Percentiles rank a stretch among this genome's conserved stretches.
Conservation (phyloP, 495 filamentous ascomycete species). For the Penicillium dipodomyicola region DNA sequence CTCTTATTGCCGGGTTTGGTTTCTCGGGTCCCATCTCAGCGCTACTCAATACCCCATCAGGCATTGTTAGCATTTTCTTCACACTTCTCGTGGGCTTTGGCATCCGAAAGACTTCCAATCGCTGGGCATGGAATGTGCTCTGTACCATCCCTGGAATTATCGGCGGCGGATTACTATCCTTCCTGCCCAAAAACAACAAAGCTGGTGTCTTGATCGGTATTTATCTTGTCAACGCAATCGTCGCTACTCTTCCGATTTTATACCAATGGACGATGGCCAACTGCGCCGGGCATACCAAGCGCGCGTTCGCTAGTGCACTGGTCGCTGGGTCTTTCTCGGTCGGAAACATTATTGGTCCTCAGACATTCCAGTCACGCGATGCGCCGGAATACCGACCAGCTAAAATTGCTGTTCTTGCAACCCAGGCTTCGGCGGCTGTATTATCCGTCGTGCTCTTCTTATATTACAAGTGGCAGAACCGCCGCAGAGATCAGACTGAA, state of each 20-base stretch:
- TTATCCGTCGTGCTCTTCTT: constrained; percentile 38
- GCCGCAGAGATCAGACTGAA: constrained; percentile 29
- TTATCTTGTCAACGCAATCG: constrained; percentile 60
- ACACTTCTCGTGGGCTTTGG: constrained; percentile 53
- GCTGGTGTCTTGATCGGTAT: constrained; percentile 59
- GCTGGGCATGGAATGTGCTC: constrained; percentile 50
- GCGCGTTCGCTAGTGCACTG: constrained; percentile 54
- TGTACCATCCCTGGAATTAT: constrained; percentile 50
- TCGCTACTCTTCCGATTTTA: constrained; percentile 42
- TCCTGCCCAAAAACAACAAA: constrained; percentile 46
- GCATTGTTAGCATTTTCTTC: constrained; percentile 56
- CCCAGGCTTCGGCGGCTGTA: constrained; percentile 42
- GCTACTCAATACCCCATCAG: constrained; percentile 64
- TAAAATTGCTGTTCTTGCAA: constrained; percentile 58
- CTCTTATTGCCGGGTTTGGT: constrained; percentile 55
- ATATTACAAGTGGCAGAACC: constrained; percentile 50
- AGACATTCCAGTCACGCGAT: constrained; percentile 59
- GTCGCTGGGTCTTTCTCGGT: constrained; percentile 58
- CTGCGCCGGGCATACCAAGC: constrained; percentile 49
- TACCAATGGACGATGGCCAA: constrained; percentile 52
- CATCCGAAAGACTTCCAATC: constrained; percentile 42
- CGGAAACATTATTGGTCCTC: constrained; percentile 66
- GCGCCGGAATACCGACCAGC: constrained; percentile 61
- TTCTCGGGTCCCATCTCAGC: constrained; percentile 53
- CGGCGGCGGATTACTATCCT: constrained; percentile 60